Evolutionary conservation across 306 rosid species (phyloP), one percentile per base, ranked within the genome.

Genomic region (Argentina anserina): DNA sequence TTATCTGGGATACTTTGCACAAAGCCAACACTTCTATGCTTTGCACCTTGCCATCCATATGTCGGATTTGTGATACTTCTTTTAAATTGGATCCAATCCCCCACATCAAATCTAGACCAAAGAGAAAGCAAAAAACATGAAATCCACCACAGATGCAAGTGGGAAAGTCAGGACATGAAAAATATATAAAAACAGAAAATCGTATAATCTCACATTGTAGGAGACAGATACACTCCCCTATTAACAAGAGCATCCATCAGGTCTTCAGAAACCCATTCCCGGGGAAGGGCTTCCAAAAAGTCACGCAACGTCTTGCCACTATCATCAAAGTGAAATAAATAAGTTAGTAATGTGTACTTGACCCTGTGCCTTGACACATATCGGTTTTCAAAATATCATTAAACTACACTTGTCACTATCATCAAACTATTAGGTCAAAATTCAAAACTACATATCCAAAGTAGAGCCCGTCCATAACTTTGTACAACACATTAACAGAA

Each of bases 181-280:
- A 75, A 72, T 15, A 78, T 52, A 55, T 18, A 40, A 29, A 66
- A 80, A 66, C 42, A 77, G 33, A 36, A 75, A 65, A 80, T 43
- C 55, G 67, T 79, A 52, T 26, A 41, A 69, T 68, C 55, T 76
- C 80, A 94, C 99, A 82, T 79, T 72, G 96, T 88, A 71, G 88
- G 88, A 75, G 95, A 91, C 58, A 94, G 81, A 85, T 82, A 86
- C 79, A 91, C 90, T 69, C 97, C 92, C 82, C 87, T 88, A 61
- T 71, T 78, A 63, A 78, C 46, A 41, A 94, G 93, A 71, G 95
- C 96, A 86, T 91, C 99, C 90, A 91, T 86, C 79, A 94, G 80
- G 88, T 94, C 96, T 83, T 94, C 99, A 47, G 93, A 94, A 68
- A 94, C 81, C 96, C 97, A 91, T 80, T 91, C 99, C 73, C 96